These are phyloP conservation scores for Zygosaccharomyces lentus DNA, from an alignment of 805 yeast species.

Conservation along the genomic window DNA sequence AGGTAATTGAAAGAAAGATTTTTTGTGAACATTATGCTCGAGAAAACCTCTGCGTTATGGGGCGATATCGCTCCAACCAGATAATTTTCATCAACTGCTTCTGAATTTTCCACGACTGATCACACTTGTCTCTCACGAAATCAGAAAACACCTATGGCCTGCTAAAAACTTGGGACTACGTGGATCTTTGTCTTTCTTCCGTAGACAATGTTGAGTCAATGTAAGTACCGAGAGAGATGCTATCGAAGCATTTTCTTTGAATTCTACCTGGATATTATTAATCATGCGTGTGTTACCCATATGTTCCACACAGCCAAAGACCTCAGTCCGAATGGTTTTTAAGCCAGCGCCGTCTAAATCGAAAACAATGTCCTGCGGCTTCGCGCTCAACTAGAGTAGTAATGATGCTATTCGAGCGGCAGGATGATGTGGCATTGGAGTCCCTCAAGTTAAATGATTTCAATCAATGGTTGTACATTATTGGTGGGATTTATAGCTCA, in stretches of 20 bases:
- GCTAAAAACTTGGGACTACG: not conserved
- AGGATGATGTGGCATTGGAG: not conserved
- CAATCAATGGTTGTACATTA: not conserved
- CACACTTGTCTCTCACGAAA: not conserved
- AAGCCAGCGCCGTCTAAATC: not conserved
- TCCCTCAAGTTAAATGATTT: not conserved
- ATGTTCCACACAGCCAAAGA: not conserved
- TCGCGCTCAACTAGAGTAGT: not conserved
- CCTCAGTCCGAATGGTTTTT: not conserved
- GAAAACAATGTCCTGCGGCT: not conserved
- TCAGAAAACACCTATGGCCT: not conserved
- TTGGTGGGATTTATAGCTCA: not conserved
- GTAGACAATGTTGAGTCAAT: not conserved
- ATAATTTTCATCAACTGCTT: not conserved
- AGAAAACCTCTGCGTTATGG: not conserved
- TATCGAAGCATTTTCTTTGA: not conserved
- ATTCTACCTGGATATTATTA: not conserved
- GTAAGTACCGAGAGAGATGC: not conserved
- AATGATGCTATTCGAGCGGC: not conserved
- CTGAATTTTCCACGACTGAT: not conserved
- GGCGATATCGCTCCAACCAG: not conserved
- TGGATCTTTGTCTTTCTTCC: not conserved
- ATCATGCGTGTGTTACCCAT: not conserved
- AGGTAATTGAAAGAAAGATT: not conserved
- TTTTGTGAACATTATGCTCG: not conserved